phyloP scores from a whole-genome alignment of 1,284 basidiomycete species.

The Termitomyces sp. region DNA sequence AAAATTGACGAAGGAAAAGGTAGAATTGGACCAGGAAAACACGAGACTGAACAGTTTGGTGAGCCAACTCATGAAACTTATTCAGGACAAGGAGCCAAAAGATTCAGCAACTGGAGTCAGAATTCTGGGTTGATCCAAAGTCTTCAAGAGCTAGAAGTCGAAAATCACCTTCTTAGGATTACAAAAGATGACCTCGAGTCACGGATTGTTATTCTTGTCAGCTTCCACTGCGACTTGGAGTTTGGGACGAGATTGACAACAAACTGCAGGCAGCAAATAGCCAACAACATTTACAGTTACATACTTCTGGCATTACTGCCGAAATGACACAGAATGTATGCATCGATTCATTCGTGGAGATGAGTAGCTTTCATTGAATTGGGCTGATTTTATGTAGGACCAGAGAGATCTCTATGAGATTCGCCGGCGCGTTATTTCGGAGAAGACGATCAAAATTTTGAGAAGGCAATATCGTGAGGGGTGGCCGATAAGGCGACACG shows the following conservation, averaged over 20 bases:
- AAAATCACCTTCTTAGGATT: background rate
- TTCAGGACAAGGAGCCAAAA: background rate
- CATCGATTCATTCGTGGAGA: background rate
- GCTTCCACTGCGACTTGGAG: background rate
- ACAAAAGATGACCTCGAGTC: background rate
- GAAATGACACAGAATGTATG: background rate
- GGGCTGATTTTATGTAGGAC: background rate
- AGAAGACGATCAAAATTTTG: background rate
- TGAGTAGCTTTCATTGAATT: background rate
- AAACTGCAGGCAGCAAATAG: background rate
- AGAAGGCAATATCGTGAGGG: background rate
- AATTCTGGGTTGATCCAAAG: background rate
- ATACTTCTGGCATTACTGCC: background rate
- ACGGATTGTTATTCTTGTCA: background rate
- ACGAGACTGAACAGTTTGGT: background rate
- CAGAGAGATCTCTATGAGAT: background rate
- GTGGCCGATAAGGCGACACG: background rate
- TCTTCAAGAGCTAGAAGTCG: background rate
- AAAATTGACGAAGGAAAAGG: background rate
- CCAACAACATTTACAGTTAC: background rate
- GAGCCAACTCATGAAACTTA: background rate
- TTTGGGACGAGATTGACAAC: background rate
- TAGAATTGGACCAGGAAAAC: background rate
- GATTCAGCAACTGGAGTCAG: too few species aligned
- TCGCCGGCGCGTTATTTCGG: background rate